These are phyloP conservation scores for Polyporus tsugae DNA, from an alignment of 1,284 basidiomycete species.

Conservation along the genomic window DNA sequence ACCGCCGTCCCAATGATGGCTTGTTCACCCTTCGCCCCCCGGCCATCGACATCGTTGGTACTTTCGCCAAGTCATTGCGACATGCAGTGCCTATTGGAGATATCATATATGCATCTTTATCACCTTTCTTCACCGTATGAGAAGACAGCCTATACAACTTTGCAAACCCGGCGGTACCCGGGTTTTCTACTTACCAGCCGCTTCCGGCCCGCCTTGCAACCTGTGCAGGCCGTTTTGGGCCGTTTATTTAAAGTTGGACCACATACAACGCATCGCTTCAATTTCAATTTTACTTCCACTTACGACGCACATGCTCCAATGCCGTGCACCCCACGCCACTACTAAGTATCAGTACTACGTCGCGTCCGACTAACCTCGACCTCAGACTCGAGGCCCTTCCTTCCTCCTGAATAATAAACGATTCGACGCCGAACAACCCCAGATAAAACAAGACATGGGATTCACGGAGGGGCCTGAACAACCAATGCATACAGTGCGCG, in stretches of 20 bases:
- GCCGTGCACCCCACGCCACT: neutral
- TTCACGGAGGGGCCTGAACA: neutral
- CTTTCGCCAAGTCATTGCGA: no score
- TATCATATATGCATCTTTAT: no score
- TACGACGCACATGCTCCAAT: neutral
- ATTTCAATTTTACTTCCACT: slow-evolving; percentile 3
- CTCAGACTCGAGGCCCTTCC: neutral
- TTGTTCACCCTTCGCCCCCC: no score
- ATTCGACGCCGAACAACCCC: neutral
- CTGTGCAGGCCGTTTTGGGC: no score
- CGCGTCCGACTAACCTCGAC: neutral
- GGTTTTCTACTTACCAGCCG: no score
- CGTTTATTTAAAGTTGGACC: neutral
- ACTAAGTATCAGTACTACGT: neutral
- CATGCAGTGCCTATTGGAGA: no score
- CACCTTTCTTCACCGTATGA: no score
- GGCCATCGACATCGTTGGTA: no score
- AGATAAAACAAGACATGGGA: neutral
- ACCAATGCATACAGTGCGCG: slow-evolving; percentile 5
- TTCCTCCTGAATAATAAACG: neutral
- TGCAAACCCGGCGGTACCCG: no score
- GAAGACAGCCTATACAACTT: no score
- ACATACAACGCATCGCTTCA: neutral
- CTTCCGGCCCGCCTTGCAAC: no score
- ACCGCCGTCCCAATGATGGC: no score